These are phyloP conservation scores for Mallotus nudiflorus DNA, from an alignment of 345 rosid genomes.

Conservation along the genomic window DNA sequence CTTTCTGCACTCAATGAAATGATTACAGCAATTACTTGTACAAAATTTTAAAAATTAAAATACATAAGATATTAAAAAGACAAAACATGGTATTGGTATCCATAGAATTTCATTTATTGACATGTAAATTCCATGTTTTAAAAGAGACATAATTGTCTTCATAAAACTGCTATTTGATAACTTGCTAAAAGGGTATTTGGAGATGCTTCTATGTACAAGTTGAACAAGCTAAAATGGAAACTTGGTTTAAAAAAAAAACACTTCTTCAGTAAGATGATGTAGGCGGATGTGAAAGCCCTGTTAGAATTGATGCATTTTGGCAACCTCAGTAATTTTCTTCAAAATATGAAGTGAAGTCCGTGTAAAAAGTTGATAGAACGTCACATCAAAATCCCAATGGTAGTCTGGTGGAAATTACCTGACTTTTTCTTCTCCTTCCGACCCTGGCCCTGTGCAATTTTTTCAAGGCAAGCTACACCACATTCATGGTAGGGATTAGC, in stretches of 20 bases:
- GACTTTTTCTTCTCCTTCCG: conserved; percentile 24
- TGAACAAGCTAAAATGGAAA: neutral
- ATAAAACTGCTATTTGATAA: neutral
- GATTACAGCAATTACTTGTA: neutral
- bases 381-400: neutral
- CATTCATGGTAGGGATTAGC: conserved; percentile 39
- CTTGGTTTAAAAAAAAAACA: neutral
- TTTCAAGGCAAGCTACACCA: conserved; percentile 34
- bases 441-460: conserved; percentile 19
- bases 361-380: neutral
- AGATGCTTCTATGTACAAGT: neutral
- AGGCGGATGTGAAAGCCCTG: too few species aligned
- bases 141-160: neutral
- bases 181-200: neutral
- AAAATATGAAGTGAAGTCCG: neutral
- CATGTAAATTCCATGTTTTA: neutral
- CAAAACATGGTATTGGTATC: neutral
- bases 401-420: conserved; percentile 25
- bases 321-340: neutral
- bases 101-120: neutral
- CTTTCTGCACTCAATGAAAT: neutral
- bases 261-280: neutral
- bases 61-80: neutral
- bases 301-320: too few species aligned
- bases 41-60: neutral